Evolutionary conservation across 2,329 filamentous ascomycete species (phyloP).

Genomic region (Ascosphaera acerosa): DNA sequence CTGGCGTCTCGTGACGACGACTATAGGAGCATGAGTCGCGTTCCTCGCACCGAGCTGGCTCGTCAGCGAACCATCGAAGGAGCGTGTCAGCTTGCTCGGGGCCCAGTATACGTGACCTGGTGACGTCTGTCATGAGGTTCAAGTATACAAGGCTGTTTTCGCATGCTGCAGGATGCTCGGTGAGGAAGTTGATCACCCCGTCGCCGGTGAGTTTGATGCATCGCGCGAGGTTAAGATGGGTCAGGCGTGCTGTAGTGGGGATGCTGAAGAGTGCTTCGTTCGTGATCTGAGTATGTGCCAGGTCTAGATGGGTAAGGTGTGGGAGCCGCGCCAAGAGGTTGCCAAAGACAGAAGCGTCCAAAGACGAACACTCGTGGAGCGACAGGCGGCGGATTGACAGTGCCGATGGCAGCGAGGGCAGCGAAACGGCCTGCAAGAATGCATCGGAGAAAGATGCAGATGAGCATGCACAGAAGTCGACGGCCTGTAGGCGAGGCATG

Average conservation of each 20-base stretch:
- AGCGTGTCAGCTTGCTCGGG: conserved; percentile 38
- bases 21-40: background rate
- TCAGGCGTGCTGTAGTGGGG: conserved; percentile 43
- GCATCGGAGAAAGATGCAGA: conserved; percentile 39
- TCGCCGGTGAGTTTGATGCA: conserved; percentile 43
- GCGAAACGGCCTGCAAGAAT: conserved; percentile 30
- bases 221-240: conserved; percentile 54
- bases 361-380: conserved; percentile 51
- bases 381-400: conserved; percentile 39
- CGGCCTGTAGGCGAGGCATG: conserved; percentile 35
- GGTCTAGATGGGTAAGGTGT: conserved; percentile 49
- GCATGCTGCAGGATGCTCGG: conserved; percentile 39
- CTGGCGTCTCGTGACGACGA: conserved; percentile 8
- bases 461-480: conserved; percentile 58
- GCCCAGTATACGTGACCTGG: conserved; percentile 45
- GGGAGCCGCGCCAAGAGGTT: conserved; percentile 43
- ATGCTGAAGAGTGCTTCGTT: conserved; percentile 44
- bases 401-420: conserved; percentile 24
- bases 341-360: conserved; percentile 42
- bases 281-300: conserved; percentile 54
- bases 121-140: conserved; percentile 46
- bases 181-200: conserved; percentile 43
- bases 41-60: background rate
- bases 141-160: conserved; percentile 39
- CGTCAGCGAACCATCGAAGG: conserved; percentile 35